Conservation (phyloP, 805 yeast genomes). For the Candida chilensis region DNA sequence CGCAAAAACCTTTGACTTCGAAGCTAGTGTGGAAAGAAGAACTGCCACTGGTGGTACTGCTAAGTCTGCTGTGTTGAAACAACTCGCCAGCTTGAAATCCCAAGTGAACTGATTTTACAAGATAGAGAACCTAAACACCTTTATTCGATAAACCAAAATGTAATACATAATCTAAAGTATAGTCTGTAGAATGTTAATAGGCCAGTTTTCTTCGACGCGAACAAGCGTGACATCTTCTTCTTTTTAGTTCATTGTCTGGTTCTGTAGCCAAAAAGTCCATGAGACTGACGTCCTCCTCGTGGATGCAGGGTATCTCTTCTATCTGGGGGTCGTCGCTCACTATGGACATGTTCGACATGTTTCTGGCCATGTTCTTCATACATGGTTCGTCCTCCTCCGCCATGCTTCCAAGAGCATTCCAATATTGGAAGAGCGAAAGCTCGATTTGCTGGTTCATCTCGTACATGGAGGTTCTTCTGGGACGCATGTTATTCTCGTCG, state of each 20-base stretch:
- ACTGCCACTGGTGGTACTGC: slow-evolving; percentile 97
- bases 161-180: too few species aligned
- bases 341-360: background rate
- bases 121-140: background rate
- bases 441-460: too few species aligned
- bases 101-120: background rate
- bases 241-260: too few species aligned
- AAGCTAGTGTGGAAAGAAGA: slow-evolving; percentile 92
- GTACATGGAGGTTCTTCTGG: too few species aligned
- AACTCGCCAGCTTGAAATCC: slow-evolving; percentile 33
- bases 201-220: background rate
- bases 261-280: background rate
- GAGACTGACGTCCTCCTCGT: background rate
- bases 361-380: background rate
- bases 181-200: too few species aligned
- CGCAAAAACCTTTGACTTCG: slow-evolving; percentile 80
- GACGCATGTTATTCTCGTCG: too few species aligned
- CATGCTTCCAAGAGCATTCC: background rate
- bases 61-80: slow-evolving; percentile 75
- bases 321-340: background rate
- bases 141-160: background rate
- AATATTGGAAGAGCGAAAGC: background rate
- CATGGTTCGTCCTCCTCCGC: background rate
- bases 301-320: too few species aligned
- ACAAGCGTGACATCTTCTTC: too few species aligned